A percentile compares a stretch with the other conserved stretches of the same genome.
Evolutionary conservation across 768 basidiomycete species (phyloP).

Genomic region (Clavaria fumosa): DNA sequence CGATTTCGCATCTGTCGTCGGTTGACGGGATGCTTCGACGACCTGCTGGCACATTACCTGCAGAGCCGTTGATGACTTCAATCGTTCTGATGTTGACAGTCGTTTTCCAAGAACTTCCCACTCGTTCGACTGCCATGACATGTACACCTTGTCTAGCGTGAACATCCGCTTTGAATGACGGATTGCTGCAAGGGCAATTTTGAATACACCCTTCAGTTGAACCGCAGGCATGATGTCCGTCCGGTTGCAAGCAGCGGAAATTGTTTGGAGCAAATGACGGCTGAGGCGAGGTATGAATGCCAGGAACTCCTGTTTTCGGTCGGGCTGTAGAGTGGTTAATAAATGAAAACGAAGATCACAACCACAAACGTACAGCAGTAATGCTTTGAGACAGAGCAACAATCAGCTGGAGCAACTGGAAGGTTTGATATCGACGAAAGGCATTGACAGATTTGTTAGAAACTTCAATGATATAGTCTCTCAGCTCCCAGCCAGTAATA

Average conservation of each 20-base stretch:
- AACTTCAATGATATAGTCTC: conserved; percentile 40
- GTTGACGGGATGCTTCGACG: conserved; percentile 14
- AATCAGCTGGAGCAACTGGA: conserved; percentile 55
- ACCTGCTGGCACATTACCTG: conserved; percentile 54
- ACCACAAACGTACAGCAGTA: no score
- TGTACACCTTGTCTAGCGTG: conserved; percentile 16
- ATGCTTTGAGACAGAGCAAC: no score
- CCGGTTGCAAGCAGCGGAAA: conserved; percentile 34
- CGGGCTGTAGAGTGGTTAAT: no score
- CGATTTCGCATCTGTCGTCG: conserved; percentile 8
- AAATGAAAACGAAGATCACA: no score
- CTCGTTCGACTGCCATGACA: conserved; percentile 42
- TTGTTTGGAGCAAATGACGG: conserved; percentile 30
- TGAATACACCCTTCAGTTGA: conserved; percentile 70
- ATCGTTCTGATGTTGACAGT: conserved; percentile 37
- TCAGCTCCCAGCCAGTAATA: conserved; percentile 45
- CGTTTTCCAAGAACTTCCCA: conserved; percentile 38
- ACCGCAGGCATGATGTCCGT: conserved; percentile 33
- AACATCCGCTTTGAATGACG: conserved; percentile 44
- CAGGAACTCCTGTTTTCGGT: conserved; percentile 26
- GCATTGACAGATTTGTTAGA: conserved; percentile 50
- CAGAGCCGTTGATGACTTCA: conserved; percentile 47
- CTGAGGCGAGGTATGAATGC: conserved; percentile 38
- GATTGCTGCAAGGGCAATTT: conserved; percentile 46
- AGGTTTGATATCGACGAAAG: conserved; percentile 62